These are phyloP conservation scores for Cymbopogon flexuosus DNA, from an alignment of 202 grass and related monocot species.

Conservation along the genomic window DNA sequence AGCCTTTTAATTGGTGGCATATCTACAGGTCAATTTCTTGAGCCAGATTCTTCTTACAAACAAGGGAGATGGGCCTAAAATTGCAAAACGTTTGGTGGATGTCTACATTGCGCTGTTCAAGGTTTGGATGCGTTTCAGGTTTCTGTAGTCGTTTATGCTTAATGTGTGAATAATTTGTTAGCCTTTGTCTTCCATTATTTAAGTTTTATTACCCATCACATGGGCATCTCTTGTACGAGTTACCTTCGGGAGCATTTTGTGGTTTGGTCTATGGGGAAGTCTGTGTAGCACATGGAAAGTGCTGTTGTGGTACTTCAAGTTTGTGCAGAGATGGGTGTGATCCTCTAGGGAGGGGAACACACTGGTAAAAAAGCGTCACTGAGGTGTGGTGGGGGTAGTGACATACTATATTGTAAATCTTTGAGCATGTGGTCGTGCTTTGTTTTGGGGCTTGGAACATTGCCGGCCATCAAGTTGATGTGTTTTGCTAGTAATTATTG, in stretches of 20 bases:
- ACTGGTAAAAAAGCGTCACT: not conserved
- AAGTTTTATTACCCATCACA: constrained; percentile 18
- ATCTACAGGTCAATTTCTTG: constrained; percentile 82
- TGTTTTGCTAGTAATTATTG: not conserved
- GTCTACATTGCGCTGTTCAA: constrained; percentile 96
- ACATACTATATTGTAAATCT: not conserved
- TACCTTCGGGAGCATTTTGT: not conserved
- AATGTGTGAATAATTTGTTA: not conserved
- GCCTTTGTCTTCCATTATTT: not conserved
- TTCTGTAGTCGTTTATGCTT: constrained; percentile 21
- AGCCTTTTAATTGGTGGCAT: constrained; percentile 19
- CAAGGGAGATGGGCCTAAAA: constrained; percentile 78
- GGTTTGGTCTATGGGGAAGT: not conserved
- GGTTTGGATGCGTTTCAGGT: constrained; percentile 40
- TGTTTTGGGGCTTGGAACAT: not conserved
- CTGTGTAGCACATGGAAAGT: not conserved
- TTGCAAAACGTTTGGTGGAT: constrained; percentile 86
- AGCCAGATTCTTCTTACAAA: constrained; percentile 75
- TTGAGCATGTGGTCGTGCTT: not conserved
- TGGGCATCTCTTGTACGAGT: not conserved
- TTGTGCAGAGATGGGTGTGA: not conserved
- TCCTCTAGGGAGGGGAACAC: not conserved
- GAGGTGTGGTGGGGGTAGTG: not conserved
- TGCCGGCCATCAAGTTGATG: not conserved
- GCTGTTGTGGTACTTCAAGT: not conserved